Conservation (phyloP, 345 rosid species). For the Populus davidiana region DNA sequence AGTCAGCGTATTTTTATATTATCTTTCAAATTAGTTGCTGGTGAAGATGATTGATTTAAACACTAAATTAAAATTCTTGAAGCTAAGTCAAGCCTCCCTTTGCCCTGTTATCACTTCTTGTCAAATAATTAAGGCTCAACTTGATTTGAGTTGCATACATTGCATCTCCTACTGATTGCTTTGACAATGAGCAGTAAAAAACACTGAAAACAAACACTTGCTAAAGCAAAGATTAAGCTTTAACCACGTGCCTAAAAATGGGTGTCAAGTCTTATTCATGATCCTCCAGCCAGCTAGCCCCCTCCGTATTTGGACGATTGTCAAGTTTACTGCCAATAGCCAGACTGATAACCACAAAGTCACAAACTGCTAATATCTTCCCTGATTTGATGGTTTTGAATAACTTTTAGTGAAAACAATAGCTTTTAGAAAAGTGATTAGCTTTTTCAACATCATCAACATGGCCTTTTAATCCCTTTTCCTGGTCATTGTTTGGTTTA, state of each 20-base stretch:
- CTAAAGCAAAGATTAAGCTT: not conserved
- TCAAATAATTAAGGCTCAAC: not conserved
- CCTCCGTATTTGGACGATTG: not conserved
- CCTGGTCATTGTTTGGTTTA: too few relatives aligned
- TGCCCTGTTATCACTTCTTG: not conserved
- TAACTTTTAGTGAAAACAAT: not conserved
- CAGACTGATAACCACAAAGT: not conserved
- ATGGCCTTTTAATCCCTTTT: too few relatives aligned
- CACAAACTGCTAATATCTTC: not conserved
- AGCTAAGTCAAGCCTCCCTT: not conserved
- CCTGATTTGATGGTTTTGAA: not conserved
- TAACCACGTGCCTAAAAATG: not conserved
- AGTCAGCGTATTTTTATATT: too few relatives aligned
- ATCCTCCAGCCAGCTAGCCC: not conserved
- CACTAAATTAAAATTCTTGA: not conserved
- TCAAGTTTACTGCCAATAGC: not conserved
- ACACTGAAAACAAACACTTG: not conserved
- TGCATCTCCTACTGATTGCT: not conserved
- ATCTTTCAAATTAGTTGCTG: too few relatives aligned
- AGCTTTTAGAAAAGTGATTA: not conserved
- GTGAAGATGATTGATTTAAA: too few relatives aligned
- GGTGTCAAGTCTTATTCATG: not conserved
- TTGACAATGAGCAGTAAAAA: not conserved
- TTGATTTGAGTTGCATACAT: not conserved
- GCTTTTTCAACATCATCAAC: not conserved